A percentile compares a stretch with the other conserved stretches of the same genome.
These are phyloP conservation scores for Neonothopanus nambi DNA, from an alignment of 1,284 basidiomycete genomes.

Conservation along the genomic window DNA sequence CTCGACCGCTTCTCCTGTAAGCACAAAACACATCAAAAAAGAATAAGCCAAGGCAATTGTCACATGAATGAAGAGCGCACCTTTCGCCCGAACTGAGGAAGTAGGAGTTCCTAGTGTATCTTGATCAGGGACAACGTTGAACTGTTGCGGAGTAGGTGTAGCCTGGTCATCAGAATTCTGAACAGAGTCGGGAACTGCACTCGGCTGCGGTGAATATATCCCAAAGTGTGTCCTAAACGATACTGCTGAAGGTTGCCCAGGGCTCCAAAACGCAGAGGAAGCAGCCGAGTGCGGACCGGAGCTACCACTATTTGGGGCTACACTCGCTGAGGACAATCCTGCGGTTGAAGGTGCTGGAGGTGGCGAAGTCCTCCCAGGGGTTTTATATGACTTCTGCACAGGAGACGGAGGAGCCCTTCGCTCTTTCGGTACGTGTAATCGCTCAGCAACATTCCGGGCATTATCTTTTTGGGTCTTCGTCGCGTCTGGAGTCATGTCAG, in stretches of 20 bases:
- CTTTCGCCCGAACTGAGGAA: background rate
- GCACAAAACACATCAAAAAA: background rate
- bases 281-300: conserved; percentile 16
- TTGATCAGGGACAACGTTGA: background rate
- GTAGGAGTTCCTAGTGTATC: background rate
- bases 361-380: conserved; percentile 3
- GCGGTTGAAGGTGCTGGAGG: background rate
- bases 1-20: background rate
- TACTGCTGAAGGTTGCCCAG: conserved; percentile 21
- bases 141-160: conserved; percentile 11
- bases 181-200: background rate
- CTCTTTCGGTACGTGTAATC: conserved; percentile 64
- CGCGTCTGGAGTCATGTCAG: conserved; percentile 68
- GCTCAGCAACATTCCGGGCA: conserved; percentile 66
- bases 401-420: conserved; percentile 33
- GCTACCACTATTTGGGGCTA: background rate
- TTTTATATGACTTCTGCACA: background rate
- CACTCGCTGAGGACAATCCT: background rate
- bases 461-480: conserved; percentile 61
- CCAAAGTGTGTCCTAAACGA: conserved; percentile 23
- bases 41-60: background rate
- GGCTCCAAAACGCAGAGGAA: conserved; percentile 23
- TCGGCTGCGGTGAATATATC: conserved; percentile 11
- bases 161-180: conserved; percentile 1
- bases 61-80: background rate